phyloP scores from a whole-genome alignment of 805 yeast species.

The Cyberlindnera veronae region DNA sequence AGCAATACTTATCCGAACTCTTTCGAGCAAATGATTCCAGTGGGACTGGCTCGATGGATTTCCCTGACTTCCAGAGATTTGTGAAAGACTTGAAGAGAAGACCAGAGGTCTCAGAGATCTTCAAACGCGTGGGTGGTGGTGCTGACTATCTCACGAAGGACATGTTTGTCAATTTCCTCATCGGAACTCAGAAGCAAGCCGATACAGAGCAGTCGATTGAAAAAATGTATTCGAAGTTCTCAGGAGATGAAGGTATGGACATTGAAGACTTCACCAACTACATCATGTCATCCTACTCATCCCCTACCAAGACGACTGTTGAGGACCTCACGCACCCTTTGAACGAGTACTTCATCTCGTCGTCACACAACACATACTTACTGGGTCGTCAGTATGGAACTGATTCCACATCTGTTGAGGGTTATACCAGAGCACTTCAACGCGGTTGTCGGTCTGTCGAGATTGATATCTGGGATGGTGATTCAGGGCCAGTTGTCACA shows the following conservation, averaged over 20 bases:
- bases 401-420: constrained; percentile 84
- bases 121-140: constrained; percentile 33
- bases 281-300: constrained; percentile 28
- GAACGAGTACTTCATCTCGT: constrained; percentile 83
- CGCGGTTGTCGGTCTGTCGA: constrained; percentile 95
- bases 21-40: constrained; percentile 55
- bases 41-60: constrained; percentile 51
- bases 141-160: constrained; percentile 26
- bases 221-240: constrained; percentile 38
- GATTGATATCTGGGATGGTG: constrained; percentile 92
- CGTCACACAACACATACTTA: constrained; percentile 92
- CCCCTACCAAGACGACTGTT: constrained; percentile 21
- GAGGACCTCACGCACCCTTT: constrained; percentile 59
- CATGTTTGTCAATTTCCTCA: constrained; percentile 43
- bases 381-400: constrained; percentile 87
- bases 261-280: constrained; percentile 26
- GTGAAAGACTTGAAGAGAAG: constrained; percentile 66
- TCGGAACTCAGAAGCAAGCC: constrained; percentile 45
- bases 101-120: constrained; percentile 54
- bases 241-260: constrained; percentile 7
- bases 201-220: constrained; percentile 28
- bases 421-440: constrained; percentile 80
- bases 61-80: constrained; percentile 71
- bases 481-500: constrained; percentile 76
- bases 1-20: constrained; percentile 41